Conservation (phyloP, 257 asterid species). For the Mitragyna speciosa region DNA sequence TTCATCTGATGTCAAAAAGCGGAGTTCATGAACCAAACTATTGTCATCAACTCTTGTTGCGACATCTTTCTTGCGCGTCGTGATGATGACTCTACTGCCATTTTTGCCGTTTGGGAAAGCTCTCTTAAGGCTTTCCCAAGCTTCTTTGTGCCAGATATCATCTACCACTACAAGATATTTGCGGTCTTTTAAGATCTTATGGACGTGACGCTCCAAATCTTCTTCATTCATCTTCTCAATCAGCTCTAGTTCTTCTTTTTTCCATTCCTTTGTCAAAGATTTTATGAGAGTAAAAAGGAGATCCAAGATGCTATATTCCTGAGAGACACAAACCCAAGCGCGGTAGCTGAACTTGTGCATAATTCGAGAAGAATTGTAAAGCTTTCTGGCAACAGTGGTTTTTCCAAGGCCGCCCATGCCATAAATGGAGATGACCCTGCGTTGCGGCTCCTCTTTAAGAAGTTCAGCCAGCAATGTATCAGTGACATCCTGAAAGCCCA, state of each 20-base stretch:
- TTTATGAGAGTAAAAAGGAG: neutral
- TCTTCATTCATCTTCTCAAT: neutral
- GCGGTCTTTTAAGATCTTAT: neutral
- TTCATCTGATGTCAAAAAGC: neutral
- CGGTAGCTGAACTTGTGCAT: neutral
- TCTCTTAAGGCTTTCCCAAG: neutral
- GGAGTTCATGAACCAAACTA: neutral
- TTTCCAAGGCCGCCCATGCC: constrained; percentile 1
- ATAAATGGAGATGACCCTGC: neutral
- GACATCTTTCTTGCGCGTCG: neutral
- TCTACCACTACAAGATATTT: neutral
- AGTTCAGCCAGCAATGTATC: neutral
- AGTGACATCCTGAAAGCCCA: neutral
- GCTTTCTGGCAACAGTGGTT: neutral
- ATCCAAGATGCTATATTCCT: neutral
- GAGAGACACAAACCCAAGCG: constrained; percentile 1
- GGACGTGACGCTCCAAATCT: neutral
- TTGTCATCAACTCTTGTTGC: constrained; percentile 1
- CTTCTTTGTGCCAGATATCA: constrained; percentile 3
- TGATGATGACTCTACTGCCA: neutral
- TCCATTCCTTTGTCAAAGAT: neutral
- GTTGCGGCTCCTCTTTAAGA: neutral
- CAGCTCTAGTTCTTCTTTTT: neutral
- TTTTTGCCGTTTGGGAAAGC: neutral
- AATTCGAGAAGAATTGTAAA: neutral